phyloP scores from a whole-genome alignment of 2,329 filamentous ascomycete species.

The Leptographium radiaticola region DNA sequence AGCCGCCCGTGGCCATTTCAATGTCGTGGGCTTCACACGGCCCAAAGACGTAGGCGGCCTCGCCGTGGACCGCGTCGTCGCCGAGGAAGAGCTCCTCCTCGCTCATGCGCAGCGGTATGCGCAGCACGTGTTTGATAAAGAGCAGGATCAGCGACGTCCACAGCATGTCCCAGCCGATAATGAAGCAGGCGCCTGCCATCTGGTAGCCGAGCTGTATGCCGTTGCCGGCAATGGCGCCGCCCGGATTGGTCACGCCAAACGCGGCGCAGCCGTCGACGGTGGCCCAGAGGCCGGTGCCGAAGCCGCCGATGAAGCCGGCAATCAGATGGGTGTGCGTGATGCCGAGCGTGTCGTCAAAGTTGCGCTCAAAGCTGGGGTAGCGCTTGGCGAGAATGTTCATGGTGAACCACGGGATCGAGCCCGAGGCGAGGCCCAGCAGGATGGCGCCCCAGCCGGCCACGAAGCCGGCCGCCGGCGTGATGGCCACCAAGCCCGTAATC shows the following conservation, averaged over 20 bases:
- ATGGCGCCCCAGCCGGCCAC: conserved; percentile 38
- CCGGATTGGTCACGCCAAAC: conserved; percentile 29
- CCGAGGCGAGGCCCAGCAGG: conserved; percentile 29
- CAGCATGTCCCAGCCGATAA: conserved; percentile 36
- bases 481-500: conserved; percentile 38
- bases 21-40: conserved; percentile 14
- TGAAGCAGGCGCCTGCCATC: conserved; percentile 33
- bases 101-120: conserved; percentile 32
- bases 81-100: conserved; percentile 31
- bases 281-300: conserved; percentile 31
- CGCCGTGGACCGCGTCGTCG: conserved; percentile 34
- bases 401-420: conserved; percentile 31
- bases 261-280: conserved; percentile 30
- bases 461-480: conserved; percentile 36
- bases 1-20: conserved; percentile 9
- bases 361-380: conserved; percentile 11
- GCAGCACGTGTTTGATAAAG: conserved; percentile 36
- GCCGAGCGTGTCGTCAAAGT: conserved; percentile 16
- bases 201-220: conserved; percentile 35
- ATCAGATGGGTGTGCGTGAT: conserved; percentile 29
- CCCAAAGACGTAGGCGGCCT: conserved; percentile 26
- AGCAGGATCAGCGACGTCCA: conserved; percentile 34
- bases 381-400: conserved; percentile 34
- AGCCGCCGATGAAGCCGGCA: conserved; percentile 30
- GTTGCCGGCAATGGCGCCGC: conserved; percentile 36